phyloP scores from a whole-genome alignment of 345 rosid species.

The Balakata baccata region DNA sequence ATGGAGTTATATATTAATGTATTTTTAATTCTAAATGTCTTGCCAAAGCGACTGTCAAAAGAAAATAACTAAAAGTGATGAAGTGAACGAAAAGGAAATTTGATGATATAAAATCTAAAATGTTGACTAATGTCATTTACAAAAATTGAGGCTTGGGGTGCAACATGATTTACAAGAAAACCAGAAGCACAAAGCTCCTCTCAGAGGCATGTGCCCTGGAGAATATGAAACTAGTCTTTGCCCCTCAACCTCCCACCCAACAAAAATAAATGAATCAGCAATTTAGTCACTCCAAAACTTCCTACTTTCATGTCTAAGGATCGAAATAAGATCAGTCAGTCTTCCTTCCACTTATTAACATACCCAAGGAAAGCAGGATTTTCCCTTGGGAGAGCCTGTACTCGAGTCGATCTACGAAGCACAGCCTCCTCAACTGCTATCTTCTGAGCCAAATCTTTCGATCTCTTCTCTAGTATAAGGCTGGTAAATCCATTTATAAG shows the following conservation, averaged over 20 bases:
- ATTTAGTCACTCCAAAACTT: not conserved
- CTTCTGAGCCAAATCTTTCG: conserved; percentile 56
- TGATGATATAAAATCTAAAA: not conserved
- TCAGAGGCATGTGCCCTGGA: not conserved
- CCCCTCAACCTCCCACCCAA: not conserved
- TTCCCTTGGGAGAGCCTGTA: conserved; percentile 75
- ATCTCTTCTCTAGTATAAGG: conserved; percentile 58
- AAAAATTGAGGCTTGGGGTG: not conserved
- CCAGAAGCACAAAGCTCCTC: not conserved
- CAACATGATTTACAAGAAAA: not conserved
- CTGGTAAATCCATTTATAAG: conserved; percentile 35
- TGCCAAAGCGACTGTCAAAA: too few species aligned
- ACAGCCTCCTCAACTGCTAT: conserved; percentile 75
- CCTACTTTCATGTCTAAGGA: not conserved
- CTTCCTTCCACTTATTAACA: conserved; percentile 92
- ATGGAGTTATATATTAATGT: too few species aligned
- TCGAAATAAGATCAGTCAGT: conserved; percentile 27
- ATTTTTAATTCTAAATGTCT: too few species aligned
- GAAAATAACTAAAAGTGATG: too few species aligned
- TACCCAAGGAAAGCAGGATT: conserved; percentile 80
- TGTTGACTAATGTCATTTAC: conserved; percentile 2
- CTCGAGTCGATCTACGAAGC: conserved; percentile 83
- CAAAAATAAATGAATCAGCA: conserved; percentile 13
- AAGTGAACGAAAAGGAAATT: not conserved
- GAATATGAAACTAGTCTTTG: not conserved